phyloP scores from a whole-genome alignment of 371 early-diverging fungal genomes.

The Blastocladiella emersonii region DNA sequence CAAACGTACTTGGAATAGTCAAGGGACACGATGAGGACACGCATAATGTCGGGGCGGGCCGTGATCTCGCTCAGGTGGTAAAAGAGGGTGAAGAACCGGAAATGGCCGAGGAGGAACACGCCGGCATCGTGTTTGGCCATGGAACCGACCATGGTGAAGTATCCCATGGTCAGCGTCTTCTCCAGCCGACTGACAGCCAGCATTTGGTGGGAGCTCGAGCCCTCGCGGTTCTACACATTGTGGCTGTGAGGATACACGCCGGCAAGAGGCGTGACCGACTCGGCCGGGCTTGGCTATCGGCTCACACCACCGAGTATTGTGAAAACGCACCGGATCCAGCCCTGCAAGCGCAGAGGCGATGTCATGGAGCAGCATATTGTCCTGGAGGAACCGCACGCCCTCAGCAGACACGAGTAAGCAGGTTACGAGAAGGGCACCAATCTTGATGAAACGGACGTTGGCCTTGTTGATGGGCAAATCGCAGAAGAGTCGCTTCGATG shows the following conservation, averaged over 20 bases:
- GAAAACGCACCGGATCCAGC: slow-evolving; percentile 43
- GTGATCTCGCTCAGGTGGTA: slow-evolving; percentile 67
- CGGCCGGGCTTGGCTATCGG: no score
- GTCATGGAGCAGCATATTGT: slow-evolving; percentile 48
- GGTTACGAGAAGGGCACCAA: slow-evolving; percentile 48
- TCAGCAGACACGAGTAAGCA: slow-evolving; percentile 43
- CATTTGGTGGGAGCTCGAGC: slow-evolving; percentile 41
- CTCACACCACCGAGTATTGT: no score
- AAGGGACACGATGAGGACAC: slow-evolving; percentile 54
- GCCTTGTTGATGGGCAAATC: slow-evolving; percentile 36
- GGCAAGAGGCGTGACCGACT: no score
- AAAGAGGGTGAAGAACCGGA: slow-evolving; percentile 61
- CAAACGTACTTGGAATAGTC: slow-evolving; percentile 56
- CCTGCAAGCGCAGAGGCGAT: slow-evolving; percentile 55
- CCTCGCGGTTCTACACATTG: slow-evolving; percentile 22
- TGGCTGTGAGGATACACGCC: no score
- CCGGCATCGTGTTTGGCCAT: slow-evolving; percentile 52
- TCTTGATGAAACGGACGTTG: slow-evolving; percentile 35
- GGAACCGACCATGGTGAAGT: slow-evolving; percentile 60
- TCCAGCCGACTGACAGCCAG: slow-evolving; percentile 66
- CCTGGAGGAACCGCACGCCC: slow-evolving; percentile 50
- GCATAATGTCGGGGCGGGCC: slow-evolving; percentile 64
- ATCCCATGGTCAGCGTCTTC: slow-evolving; percentile 51
- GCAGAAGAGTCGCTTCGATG: slow-evolving; percentile 56
- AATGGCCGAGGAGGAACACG: slow-evolving; percentile 49